A percentile compares a stretch with the other conserved stretches of the same genome.
Conservation (phyloP, 495 filamentous ascomycete species). For the Aspergillus heteromorphus region DNA sequence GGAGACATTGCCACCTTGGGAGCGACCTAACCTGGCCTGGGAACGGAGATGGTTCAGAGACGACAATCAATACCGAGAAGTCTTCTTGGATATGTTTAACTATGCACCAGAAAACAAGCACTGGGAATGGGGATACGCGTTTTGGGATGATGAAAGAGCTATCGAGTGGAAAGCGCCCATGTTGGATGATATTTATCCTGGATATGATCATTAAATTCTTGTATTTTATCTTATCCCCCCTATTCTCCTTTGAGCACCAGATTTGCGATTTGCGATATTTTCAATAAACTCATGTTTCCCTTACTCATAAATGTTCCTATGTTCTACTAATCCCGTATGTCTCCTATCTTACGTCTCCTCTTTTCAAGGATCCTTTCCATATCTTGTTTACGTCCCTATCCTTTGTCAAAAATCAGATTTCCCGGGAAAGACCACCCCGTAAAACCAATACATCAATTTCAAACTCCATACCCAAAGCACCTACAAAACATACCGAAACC, state of each 20-base stretch:
- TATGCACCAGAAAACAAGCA: no score
- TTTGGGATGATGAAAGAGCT: slow-evolving; percentile 7
- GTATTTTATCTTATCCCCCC: no score
- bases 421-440: no score
- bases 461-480: not conserved
- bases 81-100: not conserved
- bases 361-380: no score
- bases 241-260: no score
- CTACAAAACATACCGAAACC: slow-evolving; percentile 30
- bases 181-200: not conserved
- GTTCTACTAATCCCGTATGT: no score
- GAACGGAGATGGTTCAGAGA: not conserved
- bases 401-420: no score
- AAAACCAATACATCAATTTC: not conserved
- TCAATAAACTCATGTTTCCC: no score
- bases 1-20: not conserved
- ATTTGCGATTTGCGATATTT: no score
- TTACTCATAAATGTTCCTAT: no score
- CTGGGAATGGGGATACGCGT: slow-evolving; percentile 6
- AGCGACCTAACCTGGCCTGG: not conserved
- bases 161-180: not conserved
- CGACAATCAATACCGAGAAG: not conserved
- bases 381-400: no score
- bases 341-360: no score
- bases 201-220: not conserved